phyloP scores from a whole-genome alignment of 2,329 filamentous ascomycete species.

The Penicillium sp. region DNA sequence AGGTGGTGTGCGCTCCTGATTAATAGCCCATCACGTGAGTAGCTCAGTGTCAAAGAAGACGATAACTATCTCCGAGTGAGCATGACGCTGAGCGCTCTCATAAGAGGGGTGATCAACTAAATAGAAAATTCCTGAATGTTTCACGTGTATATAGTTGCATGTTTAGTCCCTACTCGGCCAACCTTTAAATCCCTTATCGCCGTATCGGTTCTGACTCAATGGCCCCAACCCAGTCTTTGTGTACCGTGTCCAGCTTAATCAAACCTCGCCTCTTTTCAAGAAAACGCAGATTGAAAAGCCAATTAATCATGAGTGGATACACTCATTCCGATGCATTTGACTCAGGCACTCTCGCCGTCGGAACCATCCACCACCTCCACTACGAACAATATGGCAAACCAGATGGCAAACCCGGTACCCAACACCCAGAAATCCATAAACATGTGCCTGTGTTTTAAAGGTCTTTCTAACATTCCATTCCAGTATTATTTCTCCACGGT shows the following conservation, averaged over 20 bases:
- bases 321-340: constrained; percentile 37
- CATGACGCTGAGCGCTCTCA: too few relatives aligned
- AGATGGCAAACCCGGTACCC: constrained; percentile 39
- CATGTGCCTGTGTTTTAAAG: background rate
- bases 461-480: background rate
- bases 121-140: too few relatives aligned
- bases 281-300: background rate
- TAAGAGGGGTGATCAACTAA: too few relatives aligned
- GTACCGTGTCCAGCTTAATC: background rate
- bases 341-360: constrained; percentile 31
- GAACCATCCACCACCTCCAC: constrained; percentile 36
- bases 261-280: background rate
- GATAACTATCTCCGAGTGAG: too few relatives aligned
- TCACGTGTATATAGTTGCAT: too few relatives aligned
- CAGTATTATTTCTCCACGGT: constrained; percentile 48
- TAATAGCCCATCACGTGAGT: too few relatives aligned
- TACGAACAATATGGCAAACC: constrained; percentile 43
- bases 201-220: background rate
- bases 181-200: background rate
- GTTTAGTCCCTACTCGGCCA: background rate
- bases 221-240: background rate
- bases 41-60: too few relatives aligned
- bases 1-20: too few relatives aligned
- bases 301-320: constrained; percentile 22
- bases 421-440: background rate